Evolutionary conservation across 352 stramenopile genomes (phyloP).

Genomic region (Phytophthora crassamura): DNA sequence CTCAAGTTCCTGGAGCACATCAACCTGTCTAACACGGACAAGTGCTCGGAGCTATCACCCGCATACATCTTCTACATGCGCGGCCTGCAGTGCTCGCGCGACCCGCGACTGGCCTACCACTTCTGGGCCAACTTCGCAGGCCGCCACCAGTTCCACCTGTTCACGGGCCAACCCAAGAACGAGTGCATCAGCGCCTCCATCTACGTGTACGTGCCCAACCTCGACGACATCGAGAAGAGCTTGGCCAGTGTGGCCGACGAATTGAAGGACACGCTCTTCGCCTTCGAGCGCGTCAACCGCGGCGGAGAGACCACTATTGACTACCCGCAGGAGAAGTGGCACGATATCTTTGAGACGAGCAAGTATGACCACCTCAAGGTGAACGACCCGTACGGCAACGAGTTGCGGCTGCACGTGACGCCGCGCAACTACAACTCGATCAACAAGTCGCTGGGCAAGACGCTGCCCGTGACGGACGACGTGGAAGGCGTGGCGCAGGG

Average conservation of each 20-base stretch:
- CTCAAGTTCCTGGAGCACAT: slow-evolving; percentile 80
- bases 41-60: slow-evolving; percentile 54
- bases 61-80: slow-evolving; percentile 71
- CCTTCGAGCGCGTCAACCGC: slow-evolving; percentile 62
- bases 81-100: slow-evolving; percentile 65
- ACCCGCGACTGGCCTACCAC: slow-evolving; percentile 70
- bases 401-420: slow-evolving; percentile 61
- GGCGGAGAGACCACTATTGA: slow-evolving; percentile 52
- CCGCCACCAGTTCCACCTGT: slow-evolving; percentile 78
- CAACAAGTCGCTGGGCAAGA: slow-evolving; percentile 59
- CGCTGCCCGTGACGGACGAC: slow-evolving; percentile 54
- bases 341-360: slow-evolving; percentile 51
- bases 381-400: slow-evolving; percentile 69
- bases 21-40: slow-evolving; percentile 68
- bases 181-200: slow-evolving; percentile 67
- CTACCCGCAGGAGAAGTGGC: slow-evolving; percentile 63
- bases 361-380: slow-evolving; percentile 70
- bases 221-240: slow-evolving; percentile 66
- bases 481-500: slow-evolving; percentile 56
- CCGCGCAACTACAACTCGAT: slow-evolving; percentile 67
- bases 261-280: slow-evolving; percentile 60
- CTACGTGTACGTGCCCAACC: slow-evolving; percentile 65
- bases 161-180: slow-evolving; percentile 63
- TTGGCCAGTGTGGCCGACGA: slow-evolving; percentile 49
- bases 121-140: slow-evolving; percentile 73